Percentiles rank a stretch among this genome's conserved stretches.
phyloP scores from a whole-genome alignment of 208 protist genomes.

The Leishmania major region DNA sequence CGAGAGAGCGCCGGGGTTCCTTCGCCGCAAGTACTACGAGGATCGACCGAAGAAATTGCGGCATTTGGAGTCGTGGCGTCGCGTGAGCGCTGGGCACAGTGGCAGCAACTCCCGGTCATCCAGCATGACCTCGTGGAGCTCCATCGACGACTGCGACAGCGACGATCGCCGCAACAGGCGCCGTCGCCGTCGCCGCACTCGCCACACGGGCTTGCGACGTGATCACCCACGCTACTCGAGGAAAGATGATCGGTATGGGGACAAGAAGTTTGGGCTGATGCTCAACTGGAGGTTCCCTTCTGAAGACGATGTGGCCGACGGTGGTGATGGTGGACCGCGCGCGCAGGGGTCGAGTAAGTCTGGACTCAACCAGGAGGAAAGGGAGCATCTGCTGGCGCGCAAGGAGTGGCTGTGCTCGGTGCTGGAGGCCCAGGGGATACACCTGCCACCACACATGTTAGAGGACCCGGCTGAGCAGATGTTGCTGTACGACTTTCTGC shows the following conservation, averaged over 20 bases:
- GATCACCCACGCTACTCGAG: slow-evolving; percentile 4
- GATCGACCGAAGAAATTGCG: slow-evolving; percentile 35
- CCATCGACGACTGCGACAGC: slow-evolving; percentile 26
- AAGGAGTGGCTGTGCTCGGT: slow-evolving; percentile 47
- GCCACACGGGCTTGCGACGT: slow-evolving; percentile 21
- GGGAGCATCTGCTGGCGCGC: slow-evolving; percentile 34
- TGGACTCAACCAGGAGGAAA: slow-evolving; percentile 34
- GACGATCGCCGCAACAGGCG: slow-evolving; percentile 22
- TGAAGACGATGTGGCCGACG: neutral
- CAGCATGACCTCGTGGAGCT: slow-evolving; percentile 41
- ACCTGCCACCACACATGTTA: slow-evolving; percentile 40
- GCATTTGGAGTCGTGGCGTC: slow-evolving; percentile 30
- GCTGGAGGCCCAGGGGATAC: slow-evolving; percentile 51
- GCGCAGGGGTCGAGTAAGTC: neutral
- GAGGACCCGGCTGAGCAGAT: slow-evolving; percentile 38
- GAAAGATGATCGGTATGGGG: neutral
- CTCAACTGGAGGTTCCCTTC: neutral
- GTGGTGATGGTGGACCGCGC: neutral
- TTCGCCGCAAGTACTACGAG: slow-evolving; percentile 30
- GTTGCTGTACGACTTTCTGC: slow-evolving; percentile 61
- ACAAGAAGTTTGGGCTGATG: neutral
- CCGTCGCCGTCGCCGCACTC: slow-evolving; percentile 22
- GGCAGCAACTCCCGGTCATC: slow-evolving; percentile 21
- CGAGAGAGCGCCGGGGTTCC: slow-evolving; percentile 11
- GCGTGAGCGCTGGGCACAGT: slow-evolving; percentile 14